phyloP scores from a whole-genome alignment of 2,329 filamentous ascomycete genomes.

The Fusarium luffae region DNA sequence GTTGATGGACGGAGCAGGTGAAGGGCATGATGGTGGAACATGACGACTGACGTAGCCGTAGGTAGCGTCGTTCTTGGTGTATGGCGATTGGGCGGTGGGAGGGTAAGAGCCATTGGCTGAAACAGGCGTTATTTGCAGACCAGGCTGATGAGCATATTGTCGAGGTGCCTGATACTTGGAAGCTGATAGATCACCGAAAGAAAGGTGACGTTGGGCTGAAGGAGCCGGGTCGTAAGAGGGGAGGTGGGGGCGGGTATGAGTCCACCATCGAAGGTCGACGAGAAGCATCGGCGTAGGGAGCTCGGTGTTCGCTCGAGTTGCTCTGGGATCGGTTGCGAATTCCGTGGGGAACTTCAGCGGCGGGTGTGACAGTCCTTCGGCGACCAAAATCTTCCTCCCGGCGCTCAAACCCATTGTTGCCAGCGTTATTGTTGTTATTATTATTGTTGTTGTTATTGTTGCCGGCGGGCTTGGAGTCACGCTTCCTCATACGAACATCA shows the following conservation, averaged over 20 bases:
- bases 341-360: constrained; percentile 48
- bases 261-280: constrained; percentile 63
- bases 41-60: constrained; percentile 50
- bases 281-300: constrained; percentile 55
- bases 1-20: constrained; percentile 47
- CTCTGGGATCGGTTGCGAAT: constrained; percentile 69
- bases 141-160: constrained; percentile 53
- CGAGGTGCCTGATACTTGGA: constrained; percentile 51
- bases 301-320: constrained; percentile 64
- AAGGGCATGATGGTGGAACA: constrained; percentile 47
- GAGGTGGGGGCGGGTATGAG: constrained; percentile 53
- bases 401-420: constrained; percentile 59
- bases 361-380: constrained; percentile 52
- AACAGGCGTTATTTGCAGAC: constrained; percentile 49
- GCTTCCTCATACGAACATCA: constrained; percentile 90
- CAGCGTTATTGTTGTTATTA: constrained; percentile 55
- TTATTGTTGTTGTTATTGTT: constrained; percentile 56
- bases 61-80: constrained; percentile 54
- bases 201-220: constrained; percentile 48
- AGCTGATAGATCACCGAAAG: constrained; percentile 49
- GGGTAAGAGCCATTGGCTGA: constrained; percentile 51
- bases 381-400: constrained; percentile 72
- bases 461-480: constrained; percentile 72
- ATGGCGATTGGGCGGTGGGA: constrained; percentile 54
- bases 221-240: constrained; percentile 50